Evolutionary conservation across 768 basidiomycete genomes (phyloP), one percentile per base, ranked within the genome.

Genomic region (Boletellus emodensis): DNA sequence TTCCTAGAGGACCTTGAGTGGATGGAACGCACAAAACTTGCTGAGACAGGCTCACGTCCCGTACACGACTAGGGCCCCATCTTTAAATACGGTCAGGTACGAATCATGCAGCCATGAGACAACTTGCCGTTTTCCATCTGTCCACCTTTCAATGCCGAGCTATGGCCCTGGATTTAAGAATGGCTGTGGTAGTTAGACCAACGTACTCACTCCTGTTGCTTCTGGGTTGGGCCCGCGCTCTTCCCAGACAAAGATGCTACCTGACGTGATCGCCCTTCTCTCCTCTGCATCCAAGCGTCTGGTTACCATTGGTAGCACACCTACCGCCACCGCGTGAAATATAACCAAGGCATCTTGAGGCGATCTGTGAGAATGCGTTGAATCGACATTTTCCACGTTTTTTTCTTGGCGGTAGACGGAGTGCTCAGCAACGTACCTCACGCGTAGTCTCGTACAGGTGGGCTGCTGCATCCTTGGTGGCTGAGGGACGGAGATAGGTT

Each of bases 101-200:
- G 42, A 30, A 40, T 20, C 12, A 12, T 18, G 45, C 18, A 12
- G 14, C 36, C 15, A 17, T 17, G 18, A 40, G 26, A 52, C 8
- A 32, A 52, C 59, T 46, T 46, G 46, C 67, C 72, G 71, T 56
- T 82, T 82, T 5, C 82, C 87, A 60, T 89, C 87, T 26, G 87
- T 90, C 87, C 87, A 90, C 48, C 87, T 77, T 62, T 89, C 86
- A 33, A 90, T 87, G 38, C 85, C 85, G 51, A 85, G 75, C 84
- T 87, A 13, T 17, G 44, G 28, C 1, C 35, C 22, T 26, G 10
- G 57, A 54, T 12, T 30, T 60, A 18, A 51, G 47, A 43, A 44
- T 2, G 22, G 18, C n/a, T 46, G 41, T 30, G 47, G 49, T 40
- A 17, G 37, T 30, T 33, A 46, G 48, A 40, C 46, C 12, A 33